phyloP scores from a whole-genome alignment of 2,329 filamentous ascomycete genomes.

The Periconia sp. region DNA sequence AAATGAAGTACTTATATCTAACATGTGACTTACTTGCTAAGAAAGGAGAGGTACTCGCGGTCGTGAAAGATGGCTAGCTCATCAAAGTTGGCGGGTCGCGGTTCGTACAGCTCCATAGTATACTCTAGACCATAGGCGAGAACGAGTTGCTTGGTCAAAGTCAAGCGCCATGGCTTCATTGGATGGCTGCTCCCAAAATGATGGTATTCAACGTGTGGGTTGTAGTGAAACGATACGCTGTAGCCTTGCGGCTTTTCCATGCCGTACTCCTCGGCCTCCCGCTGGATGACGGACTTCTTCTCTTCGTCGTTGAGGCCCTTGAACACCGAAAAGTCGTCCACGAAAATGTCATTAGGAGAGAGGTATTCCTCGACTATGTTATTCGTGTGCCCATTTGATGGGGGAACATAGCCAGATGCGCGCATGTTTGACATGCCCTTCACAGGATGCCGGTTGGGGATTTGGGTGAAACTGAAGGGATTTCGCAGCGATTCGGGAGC shows the following conservation, averaged over 20 bases:
- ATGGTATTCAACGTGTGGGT: conserved; percentile 92
- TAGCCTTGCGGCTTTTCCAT: conserved; percentile 84
- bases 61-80: conserved; percentile 89
- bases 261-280: conserved; percentile 65
- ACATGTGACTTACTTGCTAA: conserved; percentile 54
- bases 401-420: conserved; percentile 17
- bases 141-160: conserved; percentile 92
- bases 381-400: conserved; percentile 28
- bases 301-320: conserved; percentile 38
- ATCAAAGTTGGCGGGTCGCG: conserved; percentile 82
- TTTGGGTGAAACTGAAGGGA: conserved; percentile 1
- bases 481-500: conserved; percentile 4
- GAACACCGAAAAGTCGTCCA: conserved; percentile 36
- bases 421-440: conserved; percentile 19
- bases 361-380: conserved; percentile 46
- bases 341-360: conserved; percentile 33
- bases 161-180: conserved; percentile 98
- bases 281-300: conserved; percentile 59
- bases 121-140: conserved; percentile 95
- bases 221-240: conserved; percentile 94
- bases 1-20: neutral
- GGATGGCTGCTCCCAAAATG: conserved; percentile 97
- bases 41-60: conserved; percentile 87
- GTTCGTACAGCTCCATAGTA: conserved; percentile 92
- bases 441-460: neutral